Base-by-base conservation (phyloP, 1,284 basidiomycete species). In the Exsudoporus floridanus region DNA sequence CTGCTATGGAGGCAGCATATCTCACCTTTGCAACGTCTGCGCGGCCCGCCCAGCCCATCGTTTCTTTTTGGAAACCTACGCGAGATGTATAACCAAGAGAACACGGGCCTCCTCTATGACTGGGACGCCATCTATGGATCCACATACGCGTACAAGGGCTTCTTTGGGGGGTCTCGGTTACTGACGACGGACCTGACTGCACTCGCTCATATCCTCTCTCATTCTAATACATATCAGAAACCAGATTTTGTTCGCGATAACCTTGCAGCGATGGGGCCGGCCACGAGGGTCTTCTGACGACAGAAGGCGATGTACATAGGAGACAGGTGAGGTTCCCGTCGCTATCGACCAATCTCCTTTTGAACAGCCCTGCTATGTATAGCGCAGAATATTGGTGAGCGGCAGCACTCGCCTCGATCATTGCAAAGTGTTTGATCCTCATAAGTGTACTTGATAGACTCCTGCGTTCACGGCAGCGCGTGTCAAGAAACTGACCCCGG, bases 161-260 rank as follows among this genome's bases (percentile, higher is more conserved):
- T 85, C 67, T 66, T 83, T 52, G 74, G 77, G 35, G 78, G 77
- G 1, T 70, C 70, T 52, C 71, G 84, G 18, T 73, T 89, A 49
- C 74, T 83, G 69, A 82, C 82, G 16, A 79, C 76, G 36, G 86
- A 89, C 66, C 78, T 79, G 0, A 69, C 74, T 23, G 84, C 86
- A 0, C 68, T 88, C 25, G 73, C 78, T 5, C 77, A 86, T 56
- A 80, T 90, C 47, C 77, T 89, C 46, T 72, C 74, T 13, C 76
- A 79, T 52, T 76, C 80, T 5, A 83, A 88, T 60, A 74, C 78
- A 35, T 88, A 83, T 63, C 84, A 83, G 19, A 89, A 88, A 62
- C 84, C 86, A 1, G 76, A 80, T 41, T 81, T 83, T 53, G 75
- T 87, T 10, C 72, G 81, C 23, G 77, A 81, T 35, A 74, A 74